A percentile compares a stretch with the other conserved stretches of the same genome.
Evolutionary conservation across 768 basidiomycete species (phyloP).

Genomic region (Boletus reticuloceps): DNA sequence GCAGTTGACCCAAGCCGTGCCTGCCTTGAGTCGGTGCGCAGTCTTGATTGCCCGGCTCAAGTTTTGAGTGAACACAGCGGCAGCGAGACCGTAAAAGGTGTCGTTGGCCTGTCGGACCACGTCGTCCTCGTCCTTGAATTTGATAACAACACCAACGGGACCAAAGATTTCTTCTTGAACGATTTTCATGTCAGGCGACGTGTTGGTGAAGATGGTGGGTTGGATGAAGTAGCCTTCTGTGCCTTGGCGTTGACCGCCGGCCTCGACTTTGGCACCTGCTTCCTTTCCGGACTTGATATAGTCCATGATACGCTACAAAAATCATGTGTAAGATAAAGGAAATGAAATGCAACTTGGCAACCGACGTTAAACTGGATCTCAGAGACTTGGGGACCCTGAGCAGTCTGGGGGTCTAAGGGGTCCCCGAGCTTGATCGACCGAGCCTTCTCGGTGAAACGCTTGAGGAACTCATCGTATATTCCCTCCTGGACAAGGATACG

Average conservation of each 20-base stretch:
- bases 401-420: constrained; percentile 57
- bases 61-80: constrained; percentile 81
- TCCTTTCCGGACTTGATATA: constrained; percentile 77
- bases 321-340: not conserved
- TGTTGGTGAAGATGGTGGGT: constrained; percentile 75
- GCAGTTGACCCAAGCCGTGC: constrained; percentile 68
- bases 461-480: constrained; percentile 78
- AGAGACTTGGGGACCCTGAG: constrained; percentile 81
- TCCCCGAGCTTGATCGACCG: constrained; percentile 62
- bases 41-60: constrained; percentile 70
- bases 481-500: constrained; percentile 78
- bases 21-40: constrained; percentile 75
- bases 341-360: not conserved
- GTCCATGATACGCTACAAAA: constrained; percentile 61
- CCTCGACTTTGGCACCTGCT: constrained; percentile 64
- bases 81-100: constrained; percentile 82
- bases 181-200: constrained; percentile 68
- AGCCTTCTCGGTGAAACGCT: constrained; percentile 53
- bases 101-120: constrained; percentile 80
- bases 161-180: constrained; percentile 78
- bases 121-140: constrained; percentile 69
- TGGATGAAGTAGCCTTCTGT: constrained; percentile 65
- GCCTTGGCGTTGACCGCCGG: constrained; percentile 62
- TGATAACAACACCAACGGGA: constrained; percentile 73
- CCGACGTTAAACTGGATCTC: constrained; percentile 69